Base-by-base conservation (phyloP, 805 yeast species). In the Wickerhamomyces bovis region DNA sequence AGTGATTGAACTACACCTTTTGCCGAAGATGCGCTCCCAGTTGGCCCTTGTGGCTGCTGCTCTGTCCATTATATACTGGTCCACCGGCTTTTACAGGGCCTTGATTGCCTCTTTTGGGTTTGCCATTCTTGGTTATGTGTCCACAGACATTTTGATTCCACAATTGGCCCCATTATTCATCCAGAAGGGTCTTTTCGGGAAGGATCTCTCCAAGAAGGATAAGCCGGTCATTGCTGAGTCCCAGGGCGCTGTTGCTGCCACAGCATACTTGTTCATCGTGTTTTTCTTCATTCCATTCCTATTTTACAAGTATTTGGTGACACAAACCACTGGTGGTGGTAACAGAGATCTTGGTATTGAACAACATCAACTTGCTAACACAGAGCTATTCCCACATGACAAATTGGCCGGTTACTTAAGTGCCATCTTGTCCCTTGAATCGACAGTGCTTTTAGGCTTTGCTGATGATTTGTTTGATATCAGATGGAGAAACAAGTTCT, bases 401-500 rank as follows among this genome's bases (percentile, higher is more conserved):
- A 86, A 84, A 64, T 71, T 94, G 44, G 83, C 96, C 0, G 95
- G 89, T 53, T 94, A 83, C 64, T 73, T 94, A 53, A 81, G 95
- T 57, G 95, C 95, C 5, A 71, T 92, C 10, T 67, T 94, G 49
- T 88, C 95, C 50, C 67, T 94, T 42, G 89, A 89, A 66, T 79
- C 89, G 53, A 90, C 94, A 63, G 75, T 89, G 15, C 69, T 94
- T 39, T 70, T 94, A 39, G 99, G 99, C 0, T 73, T 94, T 26
- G 85, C 95, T 42, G 99, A 94, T 65, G 99, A 94, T 69, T 72
- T 94, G 57, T 94, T 94, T 61, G 99, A 94, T 65, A 81, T 94
- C 52, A 77, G 96, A 56, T 94, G 99, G 99, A 76, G 99, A 61
- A 96, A 94, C 69, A 94, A 94, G 71, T 89, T 94, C 68, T 89